Percentiles rank a stretch among this genome's conserved stretches.
These are phyloP conservation scores for Candida yuanshanica DNA, from an alignment of 805 yeast species.

Conservation along the genomic window DNA sequence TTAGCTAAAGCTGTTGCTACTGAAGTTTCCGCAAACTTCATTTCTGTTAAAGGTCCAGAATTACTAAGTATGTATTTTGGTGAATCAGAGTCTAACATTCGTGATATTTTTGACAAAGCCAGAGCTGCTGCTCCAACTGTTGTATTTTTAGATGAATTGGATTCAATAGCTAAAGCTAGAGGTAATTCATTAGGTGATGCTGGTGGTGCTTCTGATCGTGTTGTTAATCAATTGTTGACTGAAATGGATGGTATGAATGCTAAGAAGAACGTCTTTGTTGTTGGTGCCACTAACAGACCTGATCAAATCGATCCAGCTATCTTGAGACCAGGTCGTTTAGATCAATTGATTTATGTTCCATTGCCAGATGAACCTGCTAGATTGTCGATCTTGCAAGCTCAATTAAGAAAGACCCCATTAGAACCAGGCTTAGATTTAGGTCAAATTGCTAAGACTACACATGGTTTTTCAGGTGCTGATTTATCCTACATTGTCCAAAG, in stretches of 20 bases:
- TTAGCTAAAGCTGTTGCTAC: conserved; percentile 99
- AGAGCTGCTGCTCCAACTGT: conserved; percentile 99
- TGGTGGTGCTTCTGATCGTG: conserved; percentile 95
- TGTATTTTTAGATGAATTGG: conserved; percentile 96
- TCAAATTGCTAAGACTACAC: conserved; percentile 90
- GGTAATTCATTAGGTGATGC: conserved; percentile 91
- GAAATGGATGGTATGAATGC: conserved; percentile 99
- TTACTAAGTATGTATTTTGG: conserved; percentile 98
- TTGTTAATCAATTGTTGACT: conserved; percentile 90
- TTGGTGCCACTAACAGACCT: conserved; percentile 99
- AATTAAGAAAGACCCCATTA: conserved; percentile 95
- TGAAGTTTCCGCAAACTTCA: conserved; percentile 97
- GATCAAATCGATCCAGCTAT: conserved; percentile 99
- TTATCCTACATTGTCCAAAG: conserved; percentile 95
- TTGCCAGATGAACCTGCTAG: conserved; percentile 95
- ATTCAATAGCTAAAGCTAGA: conserved; percentile 95
- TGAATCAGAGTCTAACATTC: conserved; percentile 94
- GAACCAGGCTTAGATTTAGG: conserved; percentile 91
- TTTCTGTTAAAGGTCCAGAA: conserved; percentile 96
- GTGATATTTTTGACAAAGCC: conserved; percentile 97
- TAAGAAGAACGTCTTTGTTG: conserved; percentile 95
- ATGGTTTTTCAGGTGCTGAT: conserved; percentile 99
- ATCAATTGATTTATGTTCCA: conserved; percentile 97
- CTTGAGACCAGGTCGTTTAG: conserved; percentile 98
- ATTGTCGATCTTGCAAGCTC: conserved; percentile 88